A percentile compares a stretch with the other conserved stretches of the same genome.
phyloP scores from a whole-genome alignment of 2,329 filamentous ascomycete genomes.

The Colletotrichum kahawae region DNA sequence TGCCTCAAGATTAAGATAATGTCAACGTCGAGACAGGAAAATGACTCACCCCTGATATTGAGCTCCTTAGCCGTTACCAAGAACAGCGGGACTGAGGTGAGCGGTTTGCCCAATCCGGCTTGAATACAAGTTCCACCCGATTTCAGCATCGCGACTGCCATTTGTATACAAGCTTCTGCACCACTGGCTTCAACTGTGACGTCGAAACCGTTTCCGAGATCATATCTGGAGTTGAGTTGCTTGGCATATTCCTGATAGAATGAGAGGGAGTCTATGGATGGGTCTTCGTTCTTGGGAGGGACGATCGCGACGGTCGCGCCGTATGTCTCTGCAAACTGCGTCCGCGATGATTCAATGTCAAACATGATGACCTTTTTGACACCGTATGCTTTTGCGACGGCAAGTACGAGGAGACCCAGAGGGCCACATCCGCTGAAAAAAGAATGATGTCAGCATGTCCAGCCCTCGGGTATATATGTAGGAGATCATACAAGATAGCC shows the following conservation, averaged over 20 bases:
- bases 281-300: not conserved
- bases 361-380: not conserved
- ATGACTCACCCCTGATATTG: not conserved
- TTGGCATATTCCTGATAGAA: not conserved
- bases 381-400: not conserved
- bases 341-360: not conserved
- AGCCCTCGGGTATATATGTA: rapidly evolving
- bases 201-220: not conserved
- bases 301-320: not conserved
- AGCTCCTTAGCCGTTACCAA: not conserved
- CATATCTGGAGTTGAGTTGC: not conserved
- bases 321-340: not conserved
- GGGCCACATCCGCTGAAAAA: not conserved
- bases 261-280: not conserved
- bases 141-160: not conserved
- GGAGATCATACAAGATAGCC: not conserved
- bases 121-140: not conserved
- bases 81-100: rapidly evolving
- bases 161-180: not conserved
- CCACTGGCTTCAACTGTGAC: not conserved
- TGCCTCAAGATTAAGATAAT: not conserved
- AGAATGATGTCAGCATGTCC: not conserved
- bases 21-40: not conserved
- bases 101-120: rapidly evolving
- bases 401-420: not conserved